Base-by-base conservation (phyloP, 805 yeast genomes). In the Lachancea sp. region DNA sequence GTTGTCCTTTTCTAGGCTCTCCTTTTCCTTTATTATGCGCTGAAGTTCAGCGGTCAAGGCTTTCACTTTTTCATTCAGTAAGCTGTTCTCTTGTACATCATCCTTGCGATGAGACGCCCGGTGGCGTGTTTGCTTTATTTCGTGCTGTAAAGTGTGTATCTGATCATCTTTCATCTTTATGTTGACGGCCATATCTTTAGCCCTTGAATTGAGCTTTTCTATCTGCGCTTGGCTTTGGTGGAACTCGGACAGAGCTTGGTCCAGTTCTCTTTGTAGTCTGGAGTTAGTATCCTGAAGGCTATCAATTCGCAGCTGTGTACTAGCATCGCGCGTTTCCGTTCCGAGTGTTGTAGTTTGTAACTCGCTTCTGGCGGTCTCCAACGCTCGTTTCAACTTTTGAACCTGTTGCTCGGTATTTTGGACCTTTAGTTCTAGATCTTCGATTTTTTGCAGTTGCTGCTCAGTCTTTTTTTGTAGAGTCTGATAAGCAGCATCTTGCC, bases 151-250 rank as follows among this genome's bases (percentile, higher is more conserved):
- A 5, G 11, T 19, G 13, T 15, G n/a, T 13, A 43, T 32, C 20
- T 33, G 33, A 8, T 38, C 16, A 18, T 38, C 38, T 9, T 42
- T 35, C 16, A 3, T 9, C 20, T 37, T 25, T 33, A 45, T n/a
- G 31, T 30, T 38, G 4, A 15, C 17, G 36, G 17, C 19, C 19
- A 36, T 6, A 15, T n/a, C 31, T 22, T 36, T 25, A 3, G 44
- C 40, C 27, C 52, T 31, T 12, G 51, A 42, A 18, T 39, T 44
- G 17, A 52, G 39, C 20, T 48, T 47, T 34, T 42, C 47, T 19
- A 54, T 39, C 31, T 47, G 50, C 11, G 50, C 44, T 44, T 41
- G 48, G 11, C 42, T 36, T 44, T 47, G 29, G 16, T 39, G 44
- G 18, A 38, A 41, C 25, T 45, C 38, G 40, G 42, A 32, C 26